A percentile compares a stretch with the other conserved stretches of the same genome.
Evolutionary conservation across 2,329 filamentous ascomycete species (phyloP).

Genomic region (Xylariaceae sp.): DNA sequence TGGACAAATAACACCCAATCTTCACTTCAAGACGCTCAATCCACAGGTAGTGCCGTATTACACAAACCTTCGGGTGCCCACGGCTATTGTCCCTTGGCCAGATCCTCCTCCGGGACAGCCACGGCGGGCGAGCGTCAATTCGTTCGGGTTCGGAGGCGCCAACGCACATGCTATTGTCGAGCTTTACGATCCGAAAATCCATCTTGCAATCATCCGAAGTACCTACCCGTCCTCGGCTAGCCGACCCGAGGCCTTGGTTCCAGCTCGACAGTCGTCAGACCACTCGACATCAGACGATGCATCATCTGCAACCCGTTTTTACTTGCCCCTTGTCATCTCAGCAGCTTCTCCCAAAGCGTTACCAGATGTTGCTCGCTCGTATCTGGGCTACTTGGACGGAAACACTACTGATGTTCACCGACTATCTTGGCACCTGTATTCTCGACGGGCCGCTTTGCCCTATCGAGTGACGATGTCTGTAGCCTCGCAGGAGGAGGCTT

Average conservation of each 20-base stretch:
- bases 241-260: constrained; percentile 1
- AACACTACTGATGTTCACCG: constrained; percentile 14
- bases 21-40: constrained; percentile 39
- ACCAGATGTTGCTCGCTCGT: constrained; percentile 22
- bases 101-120: constrained; percentile 32
- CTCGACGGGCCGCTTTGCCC: constrained; percentile 28
- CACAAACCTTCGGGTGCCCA: constrained; percentile 33
- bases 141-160: constrained; percentile 43
- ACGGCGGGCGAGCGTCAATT: constrained; percentile 41
- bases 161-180: constrained; percentile 44
- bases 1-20: constrained; percentile 38
- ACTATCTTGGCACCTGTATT: constrained; percentile 33
- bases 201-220: constrained; percentile 17
- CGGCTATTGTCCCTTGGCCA: constrained; percentile 32
- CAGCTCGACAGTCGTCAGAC: neutral
- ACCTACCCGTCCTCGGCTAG: neutral
- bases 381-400: constrained; percentile 28
- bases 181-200: constrained; percentile 32
- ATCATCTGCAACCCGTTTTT: constrained; percentile 5
- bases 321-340: constrained; percentile 35
- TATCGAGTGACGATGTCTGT: constrained; percentile 30
- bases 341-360: constrained; percentile 35
- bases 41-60: constrained; percentile 37
- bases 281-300: neutral
- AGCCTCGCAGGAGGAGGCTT: constrained; percentile 18